Evolutionary conservation across 768 basidiomycete genomes (phyloP).

Genomic region (Erythrobasidium yunnanense): DNA sequence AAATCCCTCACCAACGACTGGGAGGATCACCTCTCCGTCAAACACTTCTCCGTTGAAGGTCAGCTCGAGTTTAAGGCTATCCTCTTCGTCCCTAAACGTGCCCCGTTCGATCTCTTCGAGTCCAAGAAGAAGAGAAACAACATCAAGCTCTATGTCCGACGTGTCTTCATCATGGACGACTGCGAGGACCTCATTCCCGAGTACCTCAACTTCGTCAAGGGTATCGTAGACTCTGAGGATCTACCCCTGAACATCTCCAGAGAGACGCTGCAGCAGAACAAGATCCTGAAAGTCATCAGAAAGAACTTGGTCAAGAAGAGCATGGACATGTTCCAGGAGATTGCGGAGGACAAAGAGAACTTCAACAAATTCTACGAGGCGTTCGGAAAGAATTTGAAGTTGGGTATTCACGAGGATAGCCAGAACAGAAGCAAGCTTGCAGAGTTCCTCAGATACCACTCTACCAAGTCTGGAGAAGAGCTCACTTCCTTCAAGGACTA

Average conservation of each 20-base stretch:
- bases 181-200: conserved; percentile 99
- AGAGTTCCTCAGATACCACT: conserved; percentile 96
- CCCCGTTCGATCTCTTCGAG: conserved; percentile 99
- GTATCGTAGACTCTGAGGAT: conserved; percentile 99
- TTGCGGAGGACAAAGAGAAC: conserved; percentile 98
- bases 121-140: conserved; percentile 99
- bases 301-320: conserved; percentile 99
- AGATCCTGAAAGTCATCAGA: conserved; percentile 98
- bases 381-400: conserved; percentile 94
- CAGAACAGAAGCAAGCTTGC: conserved; percentile 99
- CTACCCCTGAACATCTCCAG: conserved; percentile 99
- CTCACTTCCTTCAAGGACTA: conserved; percentile 93
- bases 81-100: conserved; percentile 91
- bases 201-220: conserved; percentile 98
- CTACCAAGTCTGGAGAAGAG: conserved; percentile 86
- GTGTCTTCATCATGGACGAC: conserved; percentile 99
- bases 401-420: conserved; percentile 97
- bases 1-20: conserved; percentile 99
- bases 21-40: conserved; percentile 98
- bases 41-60: conserved; percentile 99
- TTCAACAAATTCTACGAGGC: conserved; percentile 85
- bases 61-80: conserved; percentile 99
- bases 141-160: conserved; percentile 99
- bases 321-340: conserved; percentile 85
- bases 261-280: conserved; percentile 99